phyloP scores from a whole-genome alignment of 441 rosid genomes.

The Hura crepitans region DNA sequence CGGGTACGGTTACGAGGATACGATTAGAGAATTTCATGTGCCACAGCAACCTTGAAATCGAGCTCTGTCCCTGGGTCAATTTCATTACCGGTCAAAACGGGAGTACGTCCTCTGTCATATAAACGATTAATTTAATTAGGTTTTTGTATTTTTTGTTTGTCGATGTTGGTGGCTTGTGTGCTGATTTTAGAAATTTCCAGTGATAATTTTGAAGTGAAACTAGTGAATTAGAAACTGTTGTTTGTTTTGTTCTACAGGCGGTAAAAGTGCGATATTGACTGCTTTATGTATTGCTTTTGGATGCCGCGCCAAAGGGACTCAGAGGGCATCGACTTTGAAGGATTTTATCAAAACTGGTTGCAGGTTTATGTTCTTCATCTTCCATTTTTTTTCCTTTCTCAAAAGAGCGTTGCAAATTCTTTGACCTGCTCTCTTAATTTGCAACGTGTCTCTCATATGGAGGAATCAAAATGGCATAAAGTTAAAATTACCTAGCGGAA shows the following conservation, averaged over 20 bases:
- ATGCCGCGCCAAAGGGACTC: conserved; percentile 80
- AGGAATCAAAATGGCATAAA: background rate
- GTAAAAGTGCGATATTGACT: conserved; percentile 88
- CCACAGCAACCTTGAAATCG: conserved; percentile 64
- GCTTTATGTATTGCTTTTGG: conserved; percentile 93
- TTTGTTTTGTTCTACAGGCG: conserved; percentile 44
- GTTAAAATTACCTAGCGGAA: background rate
- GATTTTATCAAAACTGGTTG: conserved; percentile 85
- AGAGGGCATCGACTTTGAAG: conserved; percentile 72
- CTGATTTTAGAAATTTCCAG: background rate
- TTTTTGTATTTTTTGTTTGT: background rate
- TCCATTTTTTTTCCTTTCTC: background rate
- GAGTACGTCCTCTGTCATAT: conserved; percentile 37
- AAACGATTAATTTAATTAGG: background rate
- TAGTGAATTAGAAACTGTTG: conserved; percentile 2
- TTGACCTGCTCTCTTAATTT: background rate
- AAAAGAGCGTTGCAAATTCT: background rate
- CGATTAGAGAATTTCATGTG: conserved; percentile 89
- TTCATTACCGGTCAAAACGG: conserved; percentile 91
- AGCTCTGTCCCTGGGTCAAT: conserved; percentile 70
- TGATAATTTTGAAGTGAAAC: background rate
- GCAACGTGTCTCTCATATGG: background rate
- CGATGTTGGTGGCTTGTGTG: background rate
- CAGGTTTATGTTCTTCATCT: conserved; percentile 43
- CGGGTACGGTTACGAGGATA: conserved; percentile 57